phyloP scores from a whole-genome alignment of 2,329 filamentous ascomycete species.

The Dactylellina haptotyla region DNA sequence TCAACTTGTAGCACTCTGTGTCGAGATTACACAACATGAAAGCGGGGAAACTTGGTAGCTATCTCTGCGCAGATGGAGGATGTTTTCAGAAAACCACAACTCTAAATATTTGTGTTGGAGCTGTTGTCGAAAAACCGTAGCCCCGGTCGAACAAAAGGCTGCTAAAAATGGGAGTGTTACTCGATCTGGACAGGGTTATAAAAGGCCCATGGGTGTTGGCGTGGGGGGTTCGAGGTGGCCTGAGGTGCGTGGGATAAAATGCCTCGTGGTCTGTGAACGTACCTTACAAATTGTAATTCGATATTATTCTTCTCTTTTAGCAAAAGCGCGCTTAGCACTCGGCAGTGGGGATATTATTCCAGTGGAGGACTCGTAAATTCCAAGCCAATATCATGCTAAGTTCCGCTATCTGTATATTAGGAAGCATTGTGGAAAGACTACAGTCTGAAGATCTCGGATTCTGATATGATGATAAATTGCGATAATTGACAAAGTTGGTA shows the following conservation, averaged over 20 bases:
- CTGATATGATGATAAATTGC: not conserved
- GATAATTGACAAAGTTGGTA: not conserved
- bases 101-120: not conserved
- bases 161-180: not conserved
- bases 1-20: not conserved
- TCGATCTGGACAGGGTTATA: conserved; percentile 1
- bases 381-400: too few relatives aligned
- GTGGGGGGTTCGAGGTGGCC: too few relatives aligned
- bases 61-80: not conserved
- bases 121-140: conserved; percentile 1
- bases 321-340: too few relatives aligned
- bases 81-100: not conserved
- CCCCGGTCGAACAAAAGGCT: conserved; percentile 1
- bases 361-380: too few relatives aligned
- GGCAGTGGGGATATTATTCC: too few relatives aligned
- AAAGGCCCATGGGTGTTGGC: not conserved
- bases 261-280: too few relatives aligned
- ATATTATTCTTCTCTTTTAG: too few relatives aligned
- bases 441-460: too few relatives aligned
- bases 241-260: too few relatives aligned
- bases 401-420: too few relatives aligned
- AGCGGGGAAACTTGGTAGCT: not conserved
- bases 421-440: too few relatives aligned
- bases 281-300: too few relatives aligned
- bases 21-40: not conserved